Base-by-base conservation (phyloP, 2,329 filamentous ascomycete genomes). In the Basipetospora sp. region DNA sequence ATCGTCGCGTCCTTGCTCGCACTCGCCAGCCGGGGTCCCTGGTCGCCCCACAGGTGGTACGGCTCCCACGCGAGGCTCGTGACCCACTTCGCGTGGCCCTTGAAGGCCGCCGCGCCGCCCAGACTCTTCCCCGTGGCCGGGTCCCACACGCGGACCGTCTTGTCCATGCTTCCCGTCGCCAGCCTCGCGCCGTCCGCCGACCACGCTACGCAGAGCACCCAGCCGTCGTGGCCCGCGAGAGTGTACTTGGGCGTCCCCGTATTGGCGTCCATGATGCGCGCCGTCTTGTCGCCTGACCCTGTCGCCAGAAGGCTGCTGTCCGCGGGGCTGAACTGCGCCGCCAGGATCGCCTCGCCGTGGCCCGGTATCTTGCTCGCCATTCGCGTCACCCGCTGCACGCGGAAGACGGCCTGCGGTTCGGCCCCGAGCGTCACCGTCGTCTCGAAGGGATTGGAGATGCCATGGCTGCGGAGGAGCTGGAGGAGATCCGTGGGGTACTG, bases 131-230 rank as follows among this genome's bases (percentile, higher is more conserved):
- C 90, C 3, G 80, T 86, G 43, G 75, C 75, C 0, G 87, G 76
- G 50, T 94, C 78, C 86, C 87, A 96, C 33, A 96, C 63, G 33
- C 86, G 69, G n/a, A 94, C 77, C 0, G 80, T 82, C 52, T 86
- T 90, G 56, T 98, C 88, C 75, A 92, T 93, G 51, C 82, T 85
- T 41, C 87, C 88, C 0, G 86, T 94, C 2, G 86, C 88, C 36
- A 96, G 71, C 31, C 79, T 71, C 19, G 69, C 68, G 9, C 80
- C 84, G 51, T 94, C 85, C 0, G 87, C 85, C 11, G 82, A 86
- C 75, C 84, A 96, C 39, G 77, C 74, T 3, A 94, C 84, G 2
- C 77, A 83, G 40, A 96, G 59, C 3, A 96, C 86, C 87, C 87
- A 94, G 43, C 80, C 80, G 2, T 79, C 78, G 56, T 96, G 90